Conservation (phyloP, 2,329 filamentous ascomycete genomes). For the Fusarium acutatum region DNA sequence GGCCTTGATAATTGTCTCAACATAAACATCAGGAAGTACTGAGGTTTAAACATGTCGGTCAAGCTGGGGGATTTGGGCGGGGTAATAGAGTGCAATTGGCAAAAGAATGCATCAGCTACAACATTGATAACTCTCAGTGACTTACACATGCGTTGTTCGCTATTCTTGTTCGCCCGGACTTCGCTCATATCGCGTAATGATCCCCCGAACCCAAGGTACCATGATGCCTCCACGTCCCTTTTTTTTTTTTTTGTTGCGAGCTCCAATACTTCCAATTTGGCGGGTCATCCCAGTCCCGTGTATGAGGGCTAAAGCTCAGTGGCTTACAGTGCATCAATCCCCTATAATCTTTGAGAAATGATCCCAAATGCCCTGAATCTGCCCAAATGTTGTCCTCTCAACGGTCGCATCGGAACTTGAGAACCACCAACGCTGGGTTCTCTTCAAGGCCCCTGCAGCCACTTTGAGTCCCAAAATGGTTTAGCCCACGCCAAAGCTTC, state of each 20-base stretch:
- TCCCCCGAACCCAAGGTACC: conserved; percentile 34
- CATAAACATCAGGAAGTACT: conserved; percentile 29
- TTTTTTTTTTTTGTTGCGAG: conserved; percentile 5
- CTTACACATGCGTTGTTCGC: background rate
- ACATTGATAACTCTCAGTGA: background rate
- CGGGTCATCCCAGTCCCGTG: conserved; percentile 17
- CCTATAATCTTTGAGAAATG: conserved; percentile 10
- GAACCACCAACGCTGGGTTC: conserved; percentile 21
- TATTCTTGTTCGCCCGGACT: conserved; percentile 18
- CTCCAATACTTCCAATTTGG: conserved; percentile 16
- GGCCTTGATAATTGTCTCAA: conserved; percentile 34
- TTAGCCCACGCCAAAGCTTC: conserved; percentile 45
- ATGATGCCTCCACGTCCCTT: conserved; percentile 27
- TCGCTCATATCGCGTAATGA: conserved; percentile 38
- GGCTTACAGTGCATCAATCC: conserved; percentile 11
- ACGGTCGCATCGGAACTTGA: conserved; percentile 19
- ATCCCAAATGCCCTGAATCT: conserved; percentile 1
- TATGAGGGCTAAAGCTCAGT: background rate
- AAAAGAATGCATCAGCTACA: background rate
- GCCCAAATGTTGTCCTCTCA: conserved; percentile 28
- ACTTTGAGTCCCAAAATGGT: conserved; percentile 32
- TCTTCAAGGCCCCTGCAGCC: conserved; percentile 23
- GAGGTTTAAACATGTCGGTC: background rate
- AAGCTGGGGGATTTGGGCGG: background rate
- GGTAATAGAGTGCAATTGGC: background rate